Conservation (phyloP, 352 stramenopile genomes). For the Phytophthora nicotianae region DNA sequence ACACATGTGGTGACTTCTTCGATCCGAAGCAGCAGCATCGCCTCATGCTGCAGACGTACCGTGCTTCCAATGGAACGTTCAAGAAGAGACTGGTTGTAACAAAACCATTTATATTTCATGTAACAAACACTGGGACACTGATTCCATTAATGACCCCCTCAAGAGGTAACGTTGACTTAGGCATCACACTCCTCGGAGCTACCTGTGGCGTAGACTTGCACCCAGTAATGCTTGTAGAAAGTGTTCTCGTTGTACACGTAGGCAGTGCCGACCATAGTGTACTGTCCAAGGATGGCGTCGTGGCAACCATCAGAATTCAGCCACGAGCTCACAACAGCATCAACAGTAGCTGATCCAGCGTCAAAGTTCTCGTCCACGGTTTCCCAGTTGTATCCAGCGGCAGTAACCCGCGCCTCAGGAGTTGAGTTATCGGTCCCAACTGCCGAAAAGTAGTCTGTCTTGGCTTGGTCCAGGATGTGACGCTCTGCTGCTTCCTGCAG, state of each 20-base stretch:
- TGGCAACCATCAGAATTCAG: slow-evolving; percentile 24
- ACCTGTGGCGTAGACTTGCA: slow-evolving; percentile 45
- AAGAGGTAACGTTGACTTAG: background rate
- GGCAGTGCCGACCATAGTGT: slow-evolving; percentile 36
- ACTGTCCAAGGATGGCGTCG: slow-evolving; percentile 28
- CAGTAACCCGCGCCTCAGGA: slow-evolving; percentile 32
- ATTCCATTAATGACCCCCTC: no score
- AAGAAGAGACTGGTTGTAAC: no score
- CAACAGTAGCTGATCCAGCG: slow-evolving; percentile 24
- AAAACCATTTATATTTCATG: no score
- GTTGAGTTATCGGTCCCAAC: slow-evolving; percentile 42
- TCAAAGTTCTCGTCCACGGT: slow-evolving; percentile 38
- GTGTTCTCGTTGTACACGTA: slow-evolving; percentile 31
- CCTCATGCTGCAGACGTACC: no score
- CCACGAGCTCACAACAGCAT: slow-evolving; percentile 36
- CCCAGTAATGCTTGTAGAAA: slow-evolving; percentile 52
- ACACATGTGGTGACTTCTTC: no score
- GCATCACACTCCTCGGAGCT: slow-evolving; percentile 33
- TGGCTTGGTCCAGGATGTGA: slow-evolving; percentile 42
- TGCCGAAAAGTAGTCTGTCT: slow-evolving; percentile 48
- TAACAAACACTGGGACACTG: no score
- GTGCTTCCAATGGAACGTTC: no score
- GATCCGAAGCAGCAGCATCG: no score
- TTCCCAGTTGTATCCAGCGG: slow-evolving; percentile 49
- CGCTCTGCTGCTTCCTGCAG: slow-evolving; percentile 20